Conservation (phyloP, 345 rosid genomes). For the Euclidium syriacum region DNA sequence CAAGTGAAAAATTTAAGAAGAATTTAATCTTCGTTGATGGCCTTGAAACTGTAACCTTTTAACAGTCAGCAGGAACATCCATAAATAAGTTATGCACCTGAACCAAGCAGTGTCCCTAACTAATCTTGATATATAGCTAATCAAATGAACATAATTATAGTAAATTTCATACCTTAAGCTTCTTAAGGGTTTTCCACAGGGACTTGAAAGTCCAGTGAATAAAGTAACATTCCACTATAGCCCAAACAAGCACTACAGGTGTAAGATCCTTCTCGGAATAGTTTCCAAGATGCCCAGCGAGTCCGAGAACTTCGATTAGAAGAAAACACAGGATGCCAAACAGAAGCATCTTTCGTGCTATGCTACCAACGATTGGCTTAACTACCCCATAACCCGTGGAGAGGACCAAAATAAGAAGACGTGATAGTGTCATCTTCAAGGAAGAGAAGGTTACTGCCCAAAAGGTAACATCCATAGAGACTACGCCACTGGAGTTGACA, state of each 20-base stretch:
- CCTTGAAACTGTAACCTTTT: not conserved
- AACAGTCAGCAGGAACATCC: not conserved
- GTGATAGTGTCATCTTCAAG: conserved; percentile 67
- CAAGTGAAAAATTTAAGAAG: not conserved
- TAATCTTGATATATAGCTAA: not conserved
- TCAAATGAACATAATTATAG: not conserved
- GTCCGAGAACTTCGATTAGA: conserved; percentile 63
- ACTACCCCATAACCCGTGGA: conserved; percentile 81
- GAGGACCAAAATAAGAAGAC: conserved; percentile 72
- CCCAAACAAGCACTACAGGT: conserved; percentile 61
- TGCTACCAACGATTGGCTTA: conserved; percentile 66
- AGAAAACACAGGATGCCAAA: conserved; percentile 55
- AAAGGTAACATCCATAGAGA: conserved; percentile 58
- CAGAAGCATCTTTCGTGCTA: conserved; percentile 56
- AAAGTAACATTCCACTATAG: conserved; percentile 58
- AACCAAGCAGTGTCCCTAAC: not conserved
- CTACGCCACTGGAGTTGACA: conserved; percentile 60
- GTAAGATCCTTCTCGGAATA: conserved; percentile 57
- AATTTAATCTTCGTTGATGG: not conserved
- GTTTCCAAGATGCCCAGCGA: conserved; percentile 62
- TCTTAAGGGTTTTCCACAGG: conserved; percentile 65
- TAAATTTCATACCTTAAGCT: conserved; percentile 62
- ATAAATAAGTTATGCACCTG: not conserved
- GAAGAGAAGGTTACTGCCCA: conserved; percentile 68
- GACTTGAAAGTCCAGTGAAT: conserved; percentile 79